Conservation (phyloP, 306 rosid genomes). For the Fragaria ananassa region DNA sequence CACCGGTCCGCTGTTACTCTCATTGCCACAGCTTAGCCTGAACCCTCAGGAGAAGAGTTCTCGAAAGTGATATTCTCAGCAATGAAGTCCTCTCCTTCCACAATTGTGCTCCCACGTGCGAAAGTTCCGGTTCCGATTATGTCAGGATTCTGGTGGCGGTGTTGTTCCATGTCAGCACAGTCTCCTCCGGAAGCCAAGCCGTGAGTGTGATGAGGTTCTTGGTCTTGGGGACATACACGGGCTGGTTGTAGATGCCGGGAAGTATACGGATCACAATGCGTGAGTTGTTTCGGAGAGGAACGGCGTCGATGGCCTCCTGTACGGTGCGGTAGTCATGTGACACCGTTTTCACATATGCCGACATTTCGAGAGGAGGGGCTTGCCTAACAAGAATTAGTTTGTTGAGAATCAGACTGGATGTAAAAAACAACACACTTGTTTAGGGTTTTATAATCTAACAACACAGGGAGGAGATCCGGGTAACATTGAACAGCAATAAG, state of each 20-base stretch:
- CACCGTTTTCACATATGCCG: conserved; percentile 45
- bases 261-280: conserved; percentile 52
- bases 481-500: too few relatives aligned
- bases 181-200: conserved; percentile 53
- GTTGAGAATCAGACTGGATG: too few relatives aligned
- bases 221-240: conserved; percentile 77
- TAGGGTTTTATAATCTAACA: too few relatives aligned
- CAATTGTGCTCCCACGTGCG: conserved; percentile 75
- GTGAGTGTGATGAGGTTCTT: conserved; percentile 72
- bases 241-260: conserved; percentile 74
- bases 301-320: conserved; percentile 78
- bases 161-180: conserved; percentile 81
- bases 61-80: conserved; percentile 91
- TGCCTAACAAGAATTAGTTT: too few relatives aligned
- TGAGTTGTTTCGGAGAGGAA: conserved; percentile 60
- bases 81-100: conserved; percentile 90
- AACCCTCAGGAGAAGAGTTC: conserved; percentile 86
- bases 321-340: conserved; percentile 63
- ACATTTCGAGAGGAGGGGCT: conserved; percentile 34
- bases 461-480: too few relatives aligned
- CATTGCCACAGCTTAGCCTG: conserved; percentile 93
- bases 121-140: conserved; percentile 83
- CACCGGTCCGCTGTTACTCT: conserved; percentile 90
- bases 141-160: conserved; percentile 71
- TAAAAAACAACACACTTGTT: too few relatives aligned